A percentile compares a stretch with the other conserved stretches of the same genome.
Evolutionary conservation across 345 rosid species (phyloP).

Genomic region (Moringa oleifera): DNA sequence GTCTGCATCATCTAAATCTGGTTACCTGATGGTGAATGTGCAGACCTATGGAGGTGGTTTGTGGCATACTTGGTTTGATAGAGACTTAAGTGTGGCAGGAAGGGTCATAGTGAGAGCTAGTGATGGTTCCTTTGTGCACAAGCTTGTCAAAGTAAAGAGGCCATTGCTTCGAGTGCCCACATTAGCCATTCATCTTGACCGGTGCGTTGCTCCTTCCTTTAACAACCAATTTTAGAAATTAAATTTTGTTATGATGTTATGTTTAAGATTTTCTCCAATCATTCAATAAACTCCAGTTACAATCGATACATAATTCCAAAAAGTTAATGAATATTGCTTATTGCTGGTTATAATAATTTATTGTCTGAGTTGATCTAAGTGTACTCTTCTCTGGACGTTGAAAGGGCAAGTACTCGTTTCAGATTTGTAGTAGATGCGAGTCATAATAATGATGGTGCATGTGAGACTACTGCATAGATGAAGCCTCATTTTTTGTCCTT

Average conservation of each 20-base stretch:
- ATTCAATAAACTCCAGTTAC: background rate
- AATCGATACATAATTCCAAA: background rate
- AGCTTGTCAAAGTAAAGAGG: constrained; percentile 78
- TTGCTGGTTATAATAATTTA: background rate
- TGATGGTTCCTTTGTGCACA: constrained; percentile 65
- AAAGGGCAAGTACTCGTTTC: no score
- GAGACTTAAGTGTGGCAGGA: constrained; percentile 96
- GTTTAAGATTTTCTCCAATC: background rate
- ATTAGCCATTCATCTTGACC: constrained; percentile 88
- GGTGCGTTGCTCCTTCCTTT: constrained; percentile 31
- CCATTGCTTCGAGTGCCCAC: constrained; percentile 86
- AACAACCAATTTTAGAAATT: background rate
- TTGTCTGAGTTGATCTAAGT: background rate
- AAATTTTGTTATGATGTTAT: background rate
- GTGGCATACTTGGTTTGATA: constrained; percentile 99
- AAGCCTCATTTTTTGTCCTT: background rate
- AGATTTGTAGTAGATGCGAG: background rate
- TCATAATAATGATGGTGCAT: background rate
- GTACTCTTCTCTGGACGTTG: background rate
- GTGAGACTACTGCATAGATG: background rate
- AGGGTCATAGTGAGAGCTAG: constrained; percentile 67
- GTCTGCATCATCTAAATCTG: constrained; percentile 81
- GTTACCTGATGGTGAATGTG: constrained; percentile 85
- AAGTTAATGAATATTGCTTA: background rate
- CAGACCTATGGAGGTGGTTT: constrained; percentile 95